These are phyloP conservation scores for Scortechinia acanthostroma DNA, from an alignment of 2,329 filamentous ascomycete genomes.

Conservation along the genomic window DNA sequence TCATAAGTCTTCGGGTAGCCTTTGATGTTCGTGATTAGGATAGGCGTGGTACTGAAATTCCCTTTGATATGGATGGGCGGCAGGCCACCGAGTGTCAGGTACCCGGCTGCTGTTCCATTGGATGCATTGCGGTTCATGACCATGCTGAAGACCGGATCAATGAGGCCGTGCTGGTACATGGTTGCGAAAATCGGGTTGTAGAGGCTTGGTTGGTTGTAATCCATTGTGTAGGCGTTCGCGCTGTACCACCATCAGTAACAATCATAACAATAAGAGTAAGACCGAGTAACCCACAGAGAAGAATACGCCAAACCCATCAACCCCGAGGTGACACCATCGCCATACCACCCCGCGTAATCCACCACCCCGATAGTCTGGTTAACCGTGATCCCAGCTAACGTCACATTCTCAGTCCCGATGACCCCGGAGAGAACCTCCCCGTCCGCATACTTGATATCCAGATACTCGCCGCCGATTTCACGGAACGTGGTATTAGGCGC, in stretches of 20 bases:
- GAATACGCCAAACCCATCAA: slow-evolving; percentile 12
- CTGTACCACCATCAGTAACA: no score
- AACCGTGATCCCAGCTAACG: slow-evolving; percentile 10
- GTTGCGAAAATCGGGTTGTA: slow-evolving; percentile 4
- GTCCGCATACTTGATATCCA: slow-evolving; percentile 4
- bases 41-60: no score
- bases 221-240: no score
- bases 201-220: background rate
- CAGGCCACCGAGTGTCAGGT: slow-evolving; percentile 10
- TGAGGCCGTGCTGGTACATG: background rate
- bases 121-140: slow-evolving; percentile 8
- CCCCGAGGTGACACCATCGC: slow-evolving; percentile 10
- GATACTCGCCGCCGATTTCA: background rate
- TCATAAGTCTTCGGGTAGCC: no score
- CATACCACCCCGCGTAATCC: slow-evolving; percentile 8
- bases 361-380: slow-evolving; percentile 11
- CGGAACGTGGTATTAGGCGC: background rate
- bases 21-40: no score
- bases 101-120: slow-evolving; percentile 7
- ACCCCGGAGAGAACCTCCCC: slow-evolving; percentile 10
- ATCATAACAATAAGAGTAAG: no score
- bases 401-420: slow-evolving; percentile 8
- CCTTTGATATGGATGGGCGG: no score
- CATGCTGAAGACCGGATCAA: slow-evolving; percentile 11
- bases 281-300: no score